Percentiles rank a stretch among this genome's conserved stretches.
Evolutionary conservation across 306 rosid genomes (phyloP).

Genomic region (Castanea mollissima): DNA sequence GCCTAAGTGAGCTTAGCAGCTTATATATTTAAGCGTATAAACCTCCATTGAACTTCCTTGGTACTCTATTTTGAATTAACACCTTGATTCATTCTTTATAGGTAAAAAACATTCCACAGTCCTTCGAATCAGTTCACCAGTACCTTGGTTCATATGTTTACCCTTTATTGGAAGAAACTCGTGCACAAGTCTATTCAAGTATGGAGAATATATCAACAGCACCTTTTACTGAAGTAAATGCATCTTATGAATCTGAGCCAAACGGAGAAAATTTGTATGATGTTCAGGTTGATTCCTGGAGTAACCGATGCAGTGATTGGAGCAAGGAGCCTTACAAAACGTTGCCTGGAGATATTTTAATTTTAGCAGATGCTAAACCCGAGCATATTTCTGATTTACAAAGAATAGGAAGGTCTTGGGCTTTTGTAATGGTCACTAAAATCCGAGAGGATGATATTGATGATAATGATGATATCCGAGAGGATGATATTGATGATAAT

Average conservation of each 20-base stretch:
- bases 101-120: slow-evolving; percentile 46
- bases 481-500: slow-evolving; percentile 14
- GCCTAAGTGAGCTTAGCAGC: no score
- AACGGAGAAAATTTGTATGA: slow-evolving; percentile 23
- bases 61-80: not conserved
- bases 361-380: slow-evolving; percentile 56
- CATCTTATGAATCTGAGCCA: slow-evolving; percentile 23
- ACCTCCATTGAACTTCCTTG: not conserved
- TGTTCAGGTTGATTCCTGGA: slow-evolving; percentile 46
- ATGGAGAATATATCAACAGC: slow-evolving; percentile 45
- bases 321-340: slow-evolving; percentile 64
- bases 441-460: slow-evolving; percentile 23
- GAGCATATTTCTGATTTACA: slow-evolving; percentile 45
- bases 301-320: slow-evolving; percentile 37
- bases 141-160: slow-evolving; percentile 44
- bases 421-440: slow-evolving; percentile 38
- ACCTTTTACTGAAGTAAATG: slow-evolving; percentile 49
- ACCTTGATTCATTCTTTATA: slow-evolving; percentile 10
- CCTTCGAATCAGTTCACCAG: slow-evolving; percentile 37
- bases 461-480: not conserved
- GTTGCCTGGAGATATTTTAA: slow-evolving; percentile 59
- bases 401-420: slow-evolving; percentile 53
- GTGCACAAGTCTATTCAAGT: slow-evolving; percentile 47
- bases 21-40: no score
- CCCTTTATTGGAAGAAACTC: slow-evolving; percentile 70